Evolutionary conservation across 139 green algal genomes (phyloP), one percentile per base, ranked within the genome.

Genomic region (Pleodorina starrii): DNA sequence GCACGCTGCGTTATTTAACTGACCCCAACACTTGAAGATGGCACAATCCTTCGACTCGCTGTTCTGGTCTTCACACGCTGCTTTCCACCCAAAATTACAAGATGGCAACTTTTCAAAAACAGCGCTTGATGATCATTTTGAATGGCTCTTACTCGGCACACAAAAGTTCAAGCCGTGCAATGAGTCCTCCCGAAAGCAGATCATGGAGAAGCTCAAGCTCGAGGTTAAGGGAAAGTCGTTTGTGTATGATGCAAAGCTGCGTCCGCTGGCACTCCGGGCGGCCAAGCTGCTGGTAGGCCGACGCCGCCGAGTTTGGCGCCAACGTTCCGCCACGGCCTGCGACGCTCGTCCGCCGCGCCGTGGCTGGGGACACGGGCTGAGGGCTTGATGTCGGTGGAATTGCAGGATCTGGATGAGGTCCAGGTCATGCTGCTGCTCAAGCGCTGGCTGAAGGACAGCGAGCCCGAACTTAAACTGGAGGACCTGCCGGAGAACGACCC

Each of bases 391-490:
- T 42, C 40, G 0, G 36, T 42, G 19, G 46, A 48, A 76, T 40
- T 80, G 46, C 90, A 95, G 93, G 79, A 90, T 25, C 71, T 97
- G 59, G 95, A 97, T 86, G 92, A 97, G 89, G 63, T 96, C 11
- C 95, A 97, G 78, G 73, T 90, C 5, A 95, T 96, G 80, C 89
- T 97, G 9, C 84, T 97, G 84, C 84, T 97, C 17, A 93, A 91
- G 73, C 94, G 95, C 17, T 96, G 91, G 90, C 35, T 93, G 19
- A 93, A 91, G 44, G 90, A 95, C 16, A 36, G 86, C 10, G 36
- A 84, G 9, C 27, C 72, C 43, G 69, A 77, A 29, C 10, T 78
- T 10, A 79, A 82, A 35, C 51, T n/a, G 9, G 50, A 80, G 2
- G 27, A 50, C 5, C 29, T 72, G 54, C 29, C 42, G 27, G 54